Conservation (phyloP, 768 basidiomycete genomes). For the Lactarius vividus region DNA sequence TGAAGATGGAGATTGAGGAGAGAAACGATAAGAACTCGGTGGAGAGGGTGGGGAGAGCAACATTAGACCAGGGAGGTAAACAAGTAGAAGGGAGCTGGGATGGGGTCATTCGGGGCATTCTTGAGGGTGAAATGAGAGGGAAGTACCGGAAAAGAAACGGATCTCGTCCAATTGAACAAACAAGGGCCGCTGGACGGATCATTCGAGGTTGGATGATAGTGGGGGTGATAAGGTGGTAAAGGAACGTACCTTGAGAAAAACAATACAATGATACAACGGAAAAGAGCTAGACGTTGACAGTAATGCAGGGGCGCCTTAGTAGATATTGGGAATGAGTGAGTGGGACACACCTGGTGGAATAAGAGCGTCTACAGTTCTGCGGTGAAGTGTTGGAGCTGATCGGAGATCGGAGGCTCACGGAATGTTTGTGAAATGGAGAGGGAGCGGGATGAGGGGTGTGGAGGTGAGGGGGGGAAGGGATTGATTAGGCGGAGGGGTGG, state of each 20-base stretch:
- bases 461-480: background rate
- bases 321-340: too few species aligned
- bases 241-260: constrained; percentile 4
- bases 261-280: constrained; percentile 14
- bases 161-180: background rate
- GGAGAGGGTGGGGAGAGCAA: constrained; percentile 26
- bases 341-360: background rate
- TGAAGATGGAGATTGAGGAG: constrained; percentile 8
- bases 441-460: background rate
- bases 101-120: background rate
- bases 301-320: background rate
- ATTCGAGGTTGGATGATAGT: background rate
- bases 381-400: background rate
- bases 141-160: constrained; percentile 1
- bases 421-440: background rate
- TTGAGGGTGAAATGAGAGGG: background rate
- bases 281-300: background rate
- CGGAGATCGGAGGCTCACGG: background rate
- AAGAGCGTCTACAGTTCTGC: background rate
- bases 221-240: background rate
- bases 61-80: constrained; percentile 19
- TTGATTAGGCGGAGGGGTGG: background rate
- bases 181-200: background rate
- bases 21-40: constrained; percentile 14
- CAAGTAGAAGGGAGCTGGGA: constrained; percentile 1